Conservation (phyloP, 176 grass and related monocot species). For the Rhynchospora pubera region DNA sequence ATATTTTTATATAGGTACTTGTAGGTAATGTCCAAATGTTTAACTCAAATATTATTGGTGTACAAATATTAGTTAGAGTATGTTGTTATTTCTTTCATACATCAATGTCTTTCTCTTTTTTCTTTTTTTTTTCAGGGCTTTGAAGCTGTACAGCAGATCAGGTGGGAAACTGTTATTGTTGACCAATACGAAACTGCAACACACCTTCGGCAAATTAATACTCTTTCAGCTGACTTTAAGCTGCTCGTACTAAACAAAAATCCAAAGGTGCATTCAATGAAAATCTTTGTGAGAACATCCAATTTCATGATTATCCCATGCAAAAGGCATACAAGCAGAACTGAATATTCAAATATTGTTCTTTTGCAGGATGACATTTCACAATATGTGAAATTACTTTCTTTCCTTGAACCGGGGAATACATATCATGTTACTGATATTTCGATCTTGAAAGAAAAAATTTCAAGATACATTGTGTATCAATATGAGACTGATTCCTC, state of each 20-base stretch:
- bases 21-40: neutral
- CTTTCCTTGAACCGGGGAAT: conserved; percentile 54
- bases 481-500: conserved; percentile 50
- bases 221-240: conserved; percentile 47
- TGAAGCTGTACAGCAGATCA: conserved; percentile 33
- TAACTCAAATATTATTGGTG: neutral
- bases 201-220: conserved; percentile 43
- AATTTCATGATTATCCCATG: neutral
- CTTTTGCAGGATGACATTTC: conserved; percentile 60
- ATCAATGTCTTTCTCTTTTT: neutral
- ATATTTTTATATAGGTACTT: neutral
- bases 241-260: conserved; percentile 46
- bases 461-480: conserved; percentile 38
- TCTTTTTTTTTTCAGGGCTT: conserved; percentile 39
- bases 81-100: neutral
- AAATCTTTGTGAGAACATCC: neutral
- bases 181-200: conserved; percentile 67
- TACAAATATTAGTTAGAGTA: neutral
- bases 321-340: neutral
- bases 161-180: conserved; percentile 61
- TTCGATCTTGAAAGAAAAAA: conserved; percentile 43
- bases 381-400: conserved; percentile 54
- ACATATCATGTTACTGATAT: neutral
- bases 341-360: conserved; percentile 11
- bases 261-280: conserved; percentile 43